phyloP scores from a whole-genome alignment of 2,329 filamentous ascomycete species.

The Fusarium nanum region DNA sequence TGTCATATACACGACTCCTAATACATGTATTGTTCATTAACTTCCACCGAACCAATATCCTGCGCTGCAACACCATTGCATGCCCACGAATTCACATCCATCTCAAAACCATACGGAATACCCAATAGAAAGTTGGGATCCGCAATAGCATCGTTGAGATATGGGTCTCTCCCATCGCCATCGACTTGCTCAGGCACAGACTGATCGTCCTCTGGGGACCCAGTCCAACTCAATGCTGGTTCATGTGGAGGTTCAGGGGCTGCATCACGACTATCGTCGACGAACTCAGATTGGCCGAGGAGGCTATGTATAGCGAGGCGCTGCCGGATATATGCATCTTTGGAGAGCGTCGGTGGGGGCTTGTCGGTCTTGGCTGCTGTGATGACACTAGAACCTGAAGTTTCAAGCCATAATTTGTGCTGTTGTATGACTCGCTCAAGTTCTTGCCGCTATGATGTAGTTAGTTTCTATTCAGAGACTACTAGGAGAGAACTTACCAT shows the following conservation, averaged over 20 bases:
- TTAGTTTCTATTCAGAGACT: background rate
- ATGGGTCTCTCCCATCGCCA: slow-evolving; percentile 19
- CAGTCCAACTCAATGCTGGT: slow-evolving; percentile 36
- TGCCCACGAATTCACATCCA: slow-evolving; percentile 41
- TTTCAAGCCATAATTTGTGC: slow-evolving; percentile 43
- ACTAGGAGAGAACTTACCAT: slow-evolving; percentile 24
- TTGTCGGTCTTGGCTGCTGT: slow-evolving; percentile 22
- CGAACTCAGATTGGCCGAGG: slow-evolving; percentile 54
- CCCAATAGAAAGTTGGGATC: slow-evolving; percentile 43
- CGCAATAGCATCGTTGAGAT: slow-evolving; percentile 23
- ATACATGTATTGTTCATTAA: slow-evolving; percentile 47
- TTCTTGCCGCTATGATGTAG: slow-evolving; percentile 34
- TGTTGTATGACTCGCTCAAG: slow-evolving; percentile 45
- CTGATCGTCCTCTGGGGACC: slow-evolving; percentile 41
- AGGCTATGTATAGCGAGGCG: slow-evolving; percentile 56
- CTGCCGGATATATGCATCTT: slow-evolving; percentile 44
- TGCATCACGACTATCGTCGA: slow-evolving; percentile 54
- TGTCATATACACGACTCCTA: background rate
- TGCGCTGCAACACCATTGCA: slow-evolving; percentile 26
- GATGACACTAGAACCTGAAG: slow-evolving; percentile 34
- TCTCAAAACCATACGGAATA: slow-evolving; percentile 34
- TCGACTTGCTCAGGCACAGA: slow-evolving; percentile 23
- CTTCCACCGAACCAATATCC: slow-evolving; percentile 31
- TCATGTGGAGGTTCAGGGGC: slow-evolving; percentile 39
- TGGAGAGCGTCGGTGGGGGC: slow-evolving; percentile 32